These are phyloP conservation scores for Penicillium coffeae DNA, from an alignment of 495 filamentous ascomycete species.

Conservation along the genomic window DNA sequence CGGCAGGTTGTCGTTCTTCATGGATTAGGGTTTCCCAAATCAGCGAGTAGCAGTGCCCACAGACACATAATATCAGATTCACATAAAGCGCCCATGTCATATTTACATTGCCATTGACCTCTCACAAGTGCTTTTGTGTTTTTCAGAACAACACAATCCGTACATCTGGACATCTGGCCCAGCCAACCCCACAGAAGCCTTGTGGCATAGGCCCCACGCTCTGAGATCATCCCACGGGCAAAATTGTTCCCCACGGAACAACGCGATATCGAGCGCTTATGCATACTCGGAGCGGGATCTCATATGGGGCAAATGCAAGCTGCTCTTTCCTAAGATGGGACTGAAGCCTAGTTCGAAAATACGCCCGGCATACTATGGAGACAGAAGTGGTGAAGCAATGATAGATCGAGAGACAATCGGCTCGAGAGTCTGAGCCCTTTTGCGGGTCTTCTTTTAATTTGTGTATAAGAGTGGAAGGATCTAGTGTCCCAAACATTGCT, in stretches of 20 bases:
- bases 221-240: background rate
- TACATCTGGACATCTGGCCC: too few relatives aligned
- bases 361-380: too few relatives aligned
- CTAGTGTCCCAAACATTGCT: slow-evolving; percentile 16
- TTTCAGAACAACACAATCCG: too few relatives aligned
- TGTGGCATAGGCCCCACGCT: too few relatives aligned
- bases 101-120: too few relatives aligned
- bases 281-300: slow-evolving; percentile 17
- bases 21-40: background rate
- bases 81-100: too few relatives aligned
- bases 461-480: slow-evolving; percentile 14
- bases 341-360: background rate
- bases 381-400: background rate
- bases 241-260: too few relatives aligned
- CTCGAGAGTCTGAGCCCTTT: too few relatives aligned
- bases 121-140: too few relatives aligned
- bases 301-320: slow-evolving; percentile 4
- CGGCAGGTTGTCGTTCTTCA: background rate
- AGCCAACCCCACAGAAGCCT: background rate
- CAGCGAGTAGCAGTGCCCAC: too few relatives aligned
- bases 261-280: too few relatives aligned
- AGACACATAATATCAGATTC: too few relatives aligned
- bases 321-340: background rate
- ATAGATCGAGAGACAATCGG: background rate
- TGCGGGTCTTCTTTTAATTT: background rate